phyloP scores from a whole-genome alignment of 148 eudicot species.

The Pouteria glomerata region DNA sequence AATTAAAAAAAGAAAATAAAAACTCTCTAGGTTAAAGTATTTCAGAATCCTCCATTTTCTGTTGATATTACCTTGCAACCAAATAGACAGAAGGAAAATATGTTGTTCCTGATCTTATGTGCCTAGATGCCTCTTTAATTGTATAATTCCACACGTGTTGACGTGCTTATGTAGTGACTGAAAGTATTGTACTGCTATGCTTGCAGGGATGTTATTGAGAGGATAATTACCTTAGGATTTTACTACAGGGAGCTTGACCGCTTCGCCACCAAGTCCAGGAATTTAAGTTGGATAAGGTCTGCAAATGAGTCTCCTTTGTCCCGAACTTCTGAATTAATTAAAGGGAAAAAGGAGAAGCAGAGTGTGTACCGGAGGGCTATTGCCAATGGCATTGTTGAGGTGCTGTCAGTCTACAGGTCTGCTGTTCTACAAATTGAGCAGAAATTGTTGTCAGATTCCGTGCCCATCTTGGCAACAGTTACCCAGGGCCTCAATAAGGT shows the following conservation, averaged over 20 bases:
- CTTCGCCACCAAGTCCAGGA: conserved; percentile 71
- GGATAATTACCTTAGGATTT: conserved; percentile 78
- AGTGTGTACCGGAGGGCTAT: conserved; percentile 86
- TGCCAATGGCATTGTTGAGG: conserved; percentile 95
- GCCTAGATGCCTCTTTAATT: neutral
- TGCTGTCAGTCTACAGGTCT: conserved; percentile 82
- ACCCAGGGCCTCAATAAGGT: conserved; percentile 97
- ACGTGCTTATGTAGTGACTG: neutral
- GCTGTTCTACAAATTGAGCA: conserved; percentile 93
- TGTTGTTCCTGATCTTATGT: neutral
- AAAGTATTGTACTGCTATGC: neutral
- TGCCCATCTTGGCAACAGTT: conserved; percentile 79
- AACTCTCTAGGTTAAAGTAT: no score
- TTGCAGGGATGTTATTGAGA: conserved; percentile 87
- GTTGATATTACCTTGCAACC: neutral
- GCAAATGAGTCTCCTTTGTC: conserved; percentile 40
- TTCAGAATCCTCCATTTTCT: no score
- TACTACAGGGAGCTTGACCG: conserved; percentile 93
- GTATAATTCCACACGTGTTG: neutral
- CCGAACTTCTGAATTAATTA: conserved; percentile 39
- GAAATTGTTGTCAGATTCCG: conserved; percentile 76
- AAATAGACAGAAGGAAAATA: neutral
- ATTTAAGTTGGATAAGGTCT: conserved; percentile 91
- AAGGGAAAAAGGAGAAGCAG: conserved; percentile 47
- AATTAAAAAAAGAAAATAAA: no score